phyloP scores from a whole-genome alignment of 2,329 filamentous ascomycete species.

The Phyllosticta citriasiana region DNA sequence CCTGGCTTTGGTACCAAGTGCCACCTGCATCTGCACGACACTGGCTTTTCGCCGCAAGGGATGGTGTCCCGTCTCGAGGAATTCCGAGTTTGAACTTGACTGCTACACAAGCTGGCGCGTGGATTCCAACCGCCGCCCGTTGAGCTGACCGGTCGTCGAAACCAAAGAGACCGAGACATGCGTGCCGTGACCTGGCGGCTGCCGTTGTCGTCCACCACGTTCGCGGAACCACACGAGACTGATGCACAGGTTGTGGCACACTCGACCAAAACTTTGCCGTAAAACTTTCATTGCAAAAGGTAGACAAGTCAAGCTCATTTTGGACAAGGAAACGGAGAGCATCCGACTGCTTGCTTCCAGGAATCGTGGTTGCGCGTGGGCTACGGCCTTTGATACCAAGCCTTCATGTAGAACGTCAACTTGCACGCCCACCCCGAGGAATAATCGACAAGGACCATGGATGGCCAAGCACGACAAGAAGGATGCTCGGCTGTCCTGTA shows the following conservation, averaged over 20 bases:
- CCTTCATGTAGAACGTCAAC: neutral
- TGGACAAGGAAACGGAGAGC: neutral
- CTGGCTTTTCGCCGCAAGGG: neutral
- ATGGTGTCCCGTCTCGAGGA: neutral
- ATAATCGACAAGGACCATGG: too few species aligned
- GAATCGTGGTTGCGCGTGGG: neutral
- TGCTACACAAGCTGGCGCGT: neutral
- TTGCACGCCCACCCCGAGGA: neutral
- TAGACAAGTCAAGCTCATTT: too few species aligned
- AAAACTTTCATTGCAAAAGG: too few species aligned
- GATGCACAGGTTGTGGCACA: too few species aligned
- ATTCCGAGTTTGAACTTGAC: neutral
- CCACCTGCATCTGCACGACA: neutral
- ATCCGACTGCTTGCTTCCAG: neutral
- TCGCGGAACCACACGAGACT: neutral
- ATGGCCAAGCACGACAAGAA: neutral
- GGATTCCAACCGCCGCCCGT: neutral
- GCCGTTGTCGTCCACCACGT: neutral
- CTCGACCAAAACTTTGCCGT: too few species aligned
- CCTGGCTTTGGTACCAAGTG: neutral
- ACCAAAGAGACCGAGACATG: neutral
- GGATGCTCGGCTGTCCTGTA: neutral
- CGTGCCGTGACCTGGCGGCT: neutral
- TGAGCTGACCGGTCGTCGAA: neutral
- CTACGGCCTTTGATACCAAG: neutral